These are phyloP conservation scores for Serendipita sp. DNA, from an alignment of 768 basidiomycete genomes.

Conservation along the genomic window DNA sequence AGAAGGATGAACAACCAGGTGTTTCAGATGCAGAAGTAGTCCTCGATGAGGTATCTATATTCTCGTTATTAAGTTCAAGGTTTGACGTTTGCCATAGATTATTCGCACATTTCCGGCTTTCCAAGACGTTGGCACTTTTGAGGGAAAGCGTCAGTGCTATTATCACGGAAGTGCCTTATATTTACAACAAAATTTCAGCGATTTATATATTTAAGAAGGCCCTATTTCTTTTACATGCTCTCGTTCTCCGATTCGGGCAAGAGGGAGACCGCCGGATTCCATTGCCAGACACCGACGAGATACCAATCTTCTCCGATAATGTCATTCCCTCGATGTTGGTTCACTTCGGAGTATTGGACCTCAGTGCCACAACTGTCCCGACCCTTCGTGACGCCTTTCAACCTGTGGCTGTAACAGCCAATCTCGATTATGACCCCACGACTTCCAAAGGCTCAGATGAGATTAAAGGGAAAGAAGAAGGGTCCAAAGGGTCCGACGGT, in stretches of 20 bases:
- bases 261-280: slow-evolving; percentile 38
- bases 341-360: slow-evolving; percentile 57
- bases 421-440: background rate
- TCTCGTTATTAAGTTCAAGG: background rate
- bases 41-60: slow-evolving; percentile 38
- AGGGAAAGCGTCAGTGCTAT: slow-evolving; percentile 38
- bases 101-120: slow-evolving; percentile 68
- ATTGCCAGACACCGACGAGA: slow-evolving; percentile 37
- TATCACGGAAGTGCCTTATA: background rate
- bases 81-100: slow-evolving; percentile 29
- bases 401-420: slow-evolving; percentile 3
- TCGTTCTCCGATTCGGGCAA: slow-evolving; percentile 48
- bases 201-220: slow-evolving; percentile 86
- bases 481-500: background rate
- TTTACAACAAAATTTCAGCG: slow-evolving; percentile 24
- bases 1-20: slow-evolving; percentile 28
- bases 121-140: slow-evolving; percentile 52
- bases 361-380: slow-evolving; percentile 26
- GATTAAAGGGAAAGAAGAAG: background rate
- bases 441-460: background rate
- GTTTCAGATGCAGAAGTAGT: slow-evolving; percentile 36
- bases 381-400: slow-evolving; percentile 31
- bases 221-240: slow-evolving; percentile 58
- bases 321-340: slow-evolving; percentile 70
- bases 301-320: slow-evolving; percentile 66